Evolutionary conservation across 352 stramenopile genomes (phyloP).

Genomic region (Poterioochromonas sp.): DNA sequence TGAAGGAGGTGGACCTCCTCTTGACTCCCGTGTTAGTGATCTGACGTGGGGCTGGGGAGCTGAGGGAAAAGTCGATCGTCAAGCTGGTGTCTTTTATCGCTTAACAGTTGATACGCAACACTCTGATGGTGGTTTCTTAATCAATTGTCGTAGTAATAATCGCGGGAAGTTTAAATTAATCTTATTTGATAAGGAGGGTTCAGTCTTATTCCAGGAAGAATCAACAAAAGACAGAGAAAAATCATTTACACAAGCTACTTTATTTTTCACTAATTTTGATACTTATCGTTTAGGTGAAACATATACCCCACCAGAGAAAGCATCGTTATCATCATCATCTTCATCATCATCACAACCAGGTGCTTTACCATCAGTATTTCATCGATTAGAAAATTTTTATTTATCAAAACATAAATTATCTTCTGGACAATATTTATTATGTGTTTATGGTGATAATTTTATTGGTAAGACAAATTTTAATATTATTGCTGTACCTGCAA

Average conservation of each 20-base stretch:
- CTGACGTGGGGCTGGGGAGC: background rate
- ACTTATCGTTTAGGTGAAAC: background rate
- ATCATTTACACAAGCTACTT: background rate
- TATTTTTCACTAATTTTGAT: conserved; percentile 27
- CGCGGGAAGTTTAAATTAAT: conserved; percentile 23
- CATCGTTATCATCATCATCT: background rate
- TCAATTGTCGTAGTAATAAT: background rate
- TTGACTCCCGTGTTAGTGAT: conserved; percentile 6
- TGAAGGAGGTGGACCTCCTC: conserved; percentile 5
- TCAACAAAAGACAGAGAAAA: background rate
- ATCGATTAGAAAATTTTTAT: background rate
- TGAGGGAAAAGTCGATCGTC: conserved; percentile 19
- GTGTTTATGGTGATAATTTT: conserved; percentile 32
- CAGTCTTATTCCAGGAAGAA: background rate
- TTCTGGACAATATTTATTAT: conserved; percentile 16
- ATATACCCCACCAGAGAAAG: background rate
- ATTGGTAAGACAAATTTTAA: conserved; percentile 18
- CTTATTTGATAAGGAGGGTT: conserved; percentile 13
- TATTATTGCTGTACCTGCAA: background rate
- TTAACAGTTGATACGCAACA: background rate
- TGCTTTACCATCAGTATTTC: background rate
- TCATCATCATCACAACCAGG: background rate
- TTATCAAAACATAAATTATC: background rate
- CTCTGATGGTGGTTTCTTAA: conserved; percentile 1
- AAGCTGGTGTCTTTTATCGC: conserved; percentile 8